Conservation (phyloP, 2,329 filamentous ascomycete species). For the Clonostachys rosea region DNA sequence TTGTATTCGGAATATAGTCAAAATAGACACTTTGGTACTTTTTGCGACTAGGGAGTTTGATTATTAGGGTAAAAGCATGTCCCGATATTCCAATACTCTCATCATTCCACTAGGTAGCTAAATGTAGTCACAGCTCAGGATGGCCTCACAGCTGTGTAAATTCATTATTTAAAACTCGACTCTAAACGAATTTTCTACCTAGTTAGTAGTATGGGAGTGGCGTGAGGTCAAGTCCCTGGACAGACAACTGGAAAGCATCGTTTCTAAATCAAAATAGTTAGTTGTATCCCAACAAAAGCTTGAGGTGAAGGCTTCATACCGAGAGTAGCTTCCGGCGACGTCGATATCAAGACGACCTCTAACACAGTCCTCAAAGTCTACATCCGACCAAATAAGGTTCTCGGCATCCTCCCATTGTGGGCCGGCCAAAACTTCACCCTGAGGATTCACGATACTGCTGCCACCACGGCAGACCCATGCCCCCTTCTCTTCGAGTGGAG, state of each 20-base stretch:
- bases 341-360: constrained; percentile 79
- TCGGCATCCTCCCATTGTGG: constrained; percentile 80
- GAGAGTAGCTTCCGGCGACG: constrained; percentile 79
- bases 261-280: constrained; percentile 20
- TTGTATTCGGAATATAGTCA: too few relatives aligned
- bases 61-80: too few relatives aligned
- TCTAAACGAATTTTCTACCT: too few relatives aligned
- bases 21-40: too few relatives aligned
- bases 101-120: too few relatives aligned
- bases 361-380: constrained; percentile 85
- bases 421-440: constrained; percentile 74
- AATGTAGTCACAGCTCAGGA: too few relatives aligned
- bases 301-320: constrained; percentile 53
- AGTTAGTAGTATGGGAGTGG: constrained; percentile 43
- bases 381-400: constrained; percentile 64
- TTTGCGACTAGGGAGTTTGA: too few relatives aligned
- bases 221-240: constrained; percentile 52
- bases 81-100: too few relatives aligned
- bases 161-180: too few relatives aligned
- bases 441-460: constrained; percentile 74
- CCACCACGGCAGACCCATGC: constrained; percentile 68
- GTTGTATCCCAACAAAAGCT: too few relatives aligned
- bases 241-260: constrained; percentile 57
- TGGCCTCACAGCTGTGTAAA: too few relatives aligned
- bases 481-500: constrained; percentile 19